These are phyloP conservation scores for Penicillium flavigenum DNA, from an alignment of 495 filamentous ascomycete species.

Conservation along the genomic window DNA sequence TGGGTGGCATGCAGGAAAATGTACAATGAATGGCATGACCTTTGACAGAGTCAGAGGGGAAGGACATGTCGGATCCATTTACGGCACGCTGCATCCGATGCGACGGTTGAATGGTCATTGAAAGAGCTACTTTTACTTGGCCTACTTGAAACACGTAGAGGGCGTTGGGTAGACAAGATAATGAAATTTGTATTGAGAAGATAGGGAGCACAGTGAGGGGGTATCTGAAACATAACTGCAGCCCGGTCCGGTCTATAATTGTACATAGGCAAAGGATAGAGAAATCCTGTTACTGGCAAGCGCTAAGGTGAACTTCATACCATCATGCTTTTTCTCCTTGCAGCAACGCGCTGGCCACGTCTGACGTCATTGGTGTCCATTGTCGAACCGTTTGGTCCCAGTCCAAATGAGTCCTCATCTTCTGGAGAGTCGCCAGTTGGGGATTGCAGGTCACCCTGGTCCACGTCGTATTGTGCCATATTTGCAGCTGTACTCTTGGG, in stretches of 20 bases:
- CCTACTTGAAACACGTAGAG: background rate
- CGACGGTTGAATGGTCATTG: background rate
- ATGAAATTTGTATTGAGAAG: conserved; percentile 4
- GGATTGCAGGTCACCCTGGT: conserved; percentile 8
- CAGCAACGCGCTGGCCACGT: conserved; percentile 38
- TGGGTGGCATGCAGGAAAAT: background rate
- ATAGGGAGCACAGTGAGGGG: conserved; percentile 12
- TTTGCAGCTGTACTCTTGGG: conserved; percentile 21
- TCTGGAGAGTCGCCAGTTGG: conserved; percentile 35
- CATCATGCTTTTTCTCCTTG: conserved; percentile 55
- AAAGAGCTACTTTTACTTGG: background rate
- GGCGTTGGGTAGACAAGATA: background rate
- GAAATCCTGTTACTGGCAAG: background rate
- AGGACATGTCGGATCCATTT: background rate
- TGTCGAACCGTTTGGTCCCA: conserved; percentile 2
- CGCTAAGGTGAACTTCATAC: conserved; percentile 29
- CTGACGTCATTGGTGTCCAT: conserved; percentile 19
- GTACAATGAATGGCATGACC: conserved; percentile 1
- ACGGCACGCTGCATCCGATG: background rate
- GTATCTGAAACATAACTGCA: conserved; percentile 29
- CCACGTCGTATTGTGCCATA: conserved; percentile 9
- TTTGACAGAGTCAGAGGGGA: background rate
- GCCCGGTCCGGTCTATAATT: conserved; percentile 11
- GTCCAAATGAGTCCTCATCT: conserved; percentile 14
- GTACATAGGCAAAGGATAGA: conserved; percentile 13